Evolutionary conservation across 2,329 filamentous ascomycete genomes (phyloP).

Genomic region (Colletotrichum brevisporum): DNA sequence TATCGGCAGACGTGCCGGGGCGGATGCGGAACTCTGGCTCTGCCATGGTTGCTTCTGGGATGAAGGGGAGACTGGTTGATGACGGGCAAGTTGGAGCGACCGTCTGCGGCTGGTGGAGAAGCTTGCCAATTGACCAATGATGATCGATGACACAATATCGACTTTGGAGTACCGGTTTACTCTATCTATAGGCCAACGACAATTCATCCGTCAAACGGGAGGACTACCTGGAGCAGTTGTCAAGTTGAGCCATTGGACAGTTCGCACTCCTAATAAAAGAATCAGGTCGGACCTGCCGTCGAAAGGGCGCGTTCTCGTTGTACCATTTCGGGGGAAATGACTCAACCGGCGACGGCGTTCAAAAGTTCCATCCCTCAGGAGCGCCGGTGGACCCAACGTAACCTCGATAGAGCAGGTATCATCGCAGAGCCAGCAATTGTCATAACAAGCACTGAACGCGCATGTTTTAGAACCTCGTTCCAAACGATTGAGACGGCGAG

Average conservation of each 20-base stretch:
- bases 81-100: background rate
- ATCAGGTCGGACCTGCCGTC: background rate
- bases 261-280: background rate
- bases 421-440: background rate
- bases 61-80: background rate
- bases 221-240: background rate
- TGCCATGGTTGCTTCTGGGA: slow-evolving; percentile 17
- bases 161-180: background rate
- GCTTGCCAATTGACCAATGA: slow-evolving; percentile 9
- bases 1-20: slow-evolving; percentile 50
- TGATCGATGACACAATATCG: background rate
- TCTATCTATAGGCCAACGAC: background rate
- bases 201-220: background rate
- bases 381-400: background rate
- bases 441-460: background rate
- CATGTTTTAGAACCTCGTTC: no score
- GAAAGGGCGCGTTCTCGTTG: background rate
- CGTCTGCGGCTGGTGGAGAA: slow-evolving; percentile 5
- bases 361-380: background rate
- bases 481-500: no score
- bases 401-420: background rate
- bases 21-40: slow-evolving; percentile 47
- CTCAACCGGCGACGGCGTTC: background rate
- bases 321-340: background rate
- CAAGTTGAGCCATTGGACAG: background rate